These are phyloP conservation scores for Rhizopogon hawkerae DNA, from an alignment of 1,284 basidiomycete species.

Conservation along the genomic window DNA sequence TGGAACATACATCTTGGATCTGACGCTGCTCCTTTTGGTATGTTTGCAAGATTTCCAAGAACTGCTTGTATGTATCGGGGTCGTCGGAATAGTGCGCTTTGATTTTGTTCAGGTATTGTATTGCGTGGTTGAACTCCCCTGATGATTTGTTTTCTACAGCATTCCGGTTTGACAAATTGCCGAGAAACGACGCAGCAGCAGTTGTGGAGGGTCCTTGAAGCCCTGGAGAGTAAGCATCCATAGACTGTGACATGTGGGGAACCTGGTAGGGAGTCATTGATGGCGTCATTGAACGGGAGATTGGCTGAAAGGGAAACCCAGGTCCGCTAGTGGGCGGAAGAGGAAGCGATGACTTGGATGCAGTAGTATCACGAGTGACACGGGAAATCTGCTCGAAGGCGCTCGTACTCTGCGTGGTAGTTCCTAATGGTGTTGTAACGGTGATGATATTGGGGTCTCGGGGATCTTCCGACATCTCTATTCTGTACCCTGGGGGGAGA, in stretches of 20 bases:
- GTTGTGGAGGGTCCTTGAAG: constrained; percentile 30
- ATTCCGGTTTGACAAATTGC: constrained; percentile 42
- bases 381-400: constrained; percentile 26
- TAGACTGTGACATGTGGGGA: constrained; percentile 27
- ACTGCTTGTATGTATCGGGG: constrained; percentile 95
- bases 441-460: constrained; percentile 78
- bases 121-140: constrained; percentile 93
- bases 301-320: constrained; percentile 15
- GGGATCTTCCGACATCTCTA: constrained; percentile 81
- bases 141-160: constrained; percentile 38
- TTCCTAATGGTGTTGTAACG: constrained; percentile 90
- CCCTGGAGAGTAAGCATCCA: constrained; percentile 34
- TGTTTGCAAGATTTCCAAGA: constrained; percentile 95
- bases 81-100: constrained; percentile 91
- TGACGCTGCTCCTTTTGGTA: constrained; percentile 94
- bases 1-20: constrained; percentile 70
- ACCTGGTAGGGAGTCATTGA: constrained; percentile 39
- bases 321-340: constrained; percentile 16
- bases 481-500: constrained; percentile 92
- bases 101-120: constrained; percentile 98
- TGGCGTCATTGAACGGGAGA: constrained; percentile 20
- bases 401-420: constrained; percentile 56
- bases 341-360: constrained; percentile 5
- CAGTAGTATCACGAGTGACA: constrained; percentile 10
- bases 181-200: constrained; percentile 54